Evolutionary conservation across 106 monocot genomes (phyloP).

Genomic region (Phalaenopsis equestris): DNA sequence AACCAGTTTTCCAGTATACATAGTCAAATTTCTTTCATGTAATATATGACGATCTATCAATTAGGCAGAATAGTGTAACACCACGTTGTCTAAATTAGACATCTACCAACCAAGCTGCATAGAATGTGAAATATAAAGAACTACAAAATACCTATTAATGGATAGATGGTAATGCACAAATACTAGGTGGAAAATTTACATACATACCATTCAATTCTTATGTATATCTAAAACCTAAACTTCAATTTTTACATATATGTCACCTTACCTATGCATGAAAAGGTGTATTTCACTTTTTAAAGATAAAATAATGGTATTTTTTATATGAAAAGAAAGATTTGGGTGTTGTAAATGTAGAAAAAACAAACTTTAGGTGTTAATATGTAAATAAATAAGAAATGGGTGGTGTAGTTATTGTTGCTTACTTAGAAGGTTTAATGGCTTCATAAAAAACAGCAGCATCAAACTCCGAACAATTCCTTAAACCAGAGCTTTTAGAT

Average conservation of each 20-base stretch:
- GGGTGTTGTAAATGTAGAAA: too few relatives aligned
- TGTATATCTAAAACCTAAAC: too few relatives aligned
- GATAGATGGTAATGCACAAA: too few relatives aligned
- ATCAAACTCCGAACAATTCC: slow-evolving; percentile 50
- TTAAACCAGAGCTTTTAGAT: slow-evolving; percentile 17
- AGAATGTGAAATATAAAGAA: neutral
- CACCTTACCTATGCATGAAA: too few relatives aligned
- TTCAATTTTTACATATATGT: too few relatives aligned
- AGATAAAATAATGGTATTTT: too few relatives aligned
- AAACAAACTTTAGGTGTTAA: too few relatives aligned
- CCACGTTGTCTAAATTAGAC: neutral
- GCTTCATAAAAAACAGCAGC: slow-evolving; percentile 72
- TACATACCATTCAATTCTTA: too few relatives aligned
- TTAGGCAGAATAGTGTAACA: neutral
- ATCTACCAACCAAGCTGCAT: neutral
- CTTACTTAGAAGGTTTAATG: slow-evolving; percentile 87
- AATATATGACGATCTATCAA: neutral
- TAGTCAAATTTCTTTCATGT: neutral
- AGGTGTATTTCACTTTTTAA: too few relatives aligned
- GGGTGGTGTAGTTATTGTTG: neutral
- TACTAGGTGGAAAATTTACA: neutral
- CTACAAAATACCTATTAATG: neutral
- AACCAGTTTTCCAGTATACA: neutral
- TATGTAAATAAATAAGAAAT: too few relatives aligned
- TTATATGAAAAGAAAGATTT: too few relatives aligned